Base-by-base conservation (phyloP, 208 protist genomes). In the Leishmania braziliensis region DNA sequence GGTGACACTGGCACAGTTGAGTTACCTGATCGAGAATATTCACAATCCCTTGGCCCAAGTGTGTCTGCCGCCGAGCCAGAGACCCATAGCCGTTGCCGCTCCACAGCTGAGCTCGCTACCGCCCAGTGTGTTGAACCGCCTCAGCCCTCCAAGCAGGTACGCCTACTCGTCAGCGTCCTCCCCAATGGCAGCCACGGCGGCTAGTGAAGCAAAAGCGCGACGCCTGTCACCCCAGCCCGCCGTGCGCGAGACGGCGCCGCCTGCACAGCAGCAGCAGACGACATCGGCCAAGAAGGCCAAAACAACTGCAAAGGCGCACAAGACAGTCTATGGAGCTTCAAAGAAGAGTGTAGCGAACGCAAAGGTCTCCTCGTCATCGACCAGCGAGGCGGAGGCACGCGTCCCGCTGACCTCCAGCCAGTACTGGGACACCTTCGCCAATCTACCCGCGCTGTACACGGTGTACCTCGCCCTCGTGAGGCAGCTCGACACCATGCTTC, bases 381-480 rank as follows among this genome's bases (percentile, higher is more conserved):
- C 51, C 29, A 62, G 29, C 18, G 29, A 1, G 26, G 5, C 72
- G 51, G 39, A 60, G 39, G 39, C 71, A 60, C 78, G n/a, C 26
- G 75, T 46, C 26, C 72, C 62, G 1, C 82, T 84, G 39, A 78
- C 77, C 75, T 93, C 79, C 79, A 89, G 70, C 70, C 90, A 94
- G 79, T 85, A 93, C 72, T 91, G 92, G 88, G 84, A 88, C 33
- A 79, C 95, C 33, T 97, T 97, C 81, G 88, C 91, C 8, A 97
- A 97, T 77, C 83, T 95, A 14, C 65, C 84, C 23, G 89, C 89
- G 6, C 78, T 97, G 51, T 86, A 90, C 74, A 74, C 43, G 72
- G 79, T 88, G 39, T 92, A 97, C 56, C 18, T 81, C 33, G 51
- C 63, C 48, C 62, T 97, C 70, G 80, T 95, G 74, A 74, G 82